phyloP scores from a whole-genome alignment of 106 monocot genomes.

The Dendrobium catenatum region DNA sequence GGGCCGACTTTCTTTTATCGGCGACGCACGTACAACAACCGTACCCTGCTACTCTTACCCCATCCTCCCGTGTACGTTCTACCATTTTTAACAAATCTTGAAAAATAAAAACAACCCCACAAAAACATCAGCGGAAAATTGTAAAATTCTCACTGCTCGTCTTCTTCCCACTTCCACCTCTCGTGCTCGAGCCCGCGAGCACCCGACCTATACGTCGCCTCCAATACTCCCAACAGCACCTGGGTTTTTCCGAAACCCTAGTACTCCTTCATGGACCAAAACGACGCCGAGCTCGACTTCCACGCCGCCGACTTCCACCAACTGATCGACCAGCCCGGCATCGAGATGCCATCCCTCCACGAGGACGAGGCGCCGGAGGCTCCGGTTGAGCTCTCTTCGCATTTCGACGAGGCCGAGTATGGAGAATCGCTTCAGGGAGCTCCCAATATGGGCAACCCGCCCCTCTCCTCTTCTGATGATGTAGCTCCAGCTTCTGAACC shows the following conservation, averaged over 20 bases:
- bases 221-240: neutral
- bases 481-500: neutral
- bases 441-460: neutral
- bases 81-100: neutral
- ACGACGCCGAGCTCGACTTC: neutral
- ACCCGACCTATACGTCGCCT: neutral
- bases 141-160: neutral
- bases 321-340: neutral
- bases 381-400: neutral
- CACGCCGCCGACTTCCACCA: neutral
- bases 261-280: constrained; percentile 11
- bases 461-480: neutral
- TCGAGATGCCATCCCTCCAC: neutral
- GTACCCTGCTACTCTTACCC: no score
- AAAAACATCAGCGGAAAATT: neutral
- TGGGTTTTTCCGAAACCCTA: constrained; percentile 22
- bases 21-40: no score
- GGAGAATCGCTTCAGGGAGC: neutral
- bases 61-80: neutral
- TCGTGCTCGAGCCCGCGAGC: neutral
- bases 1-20: no score
- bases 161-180: neutral
- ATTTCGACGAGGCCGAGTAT: neutral
- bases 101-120: neutral
- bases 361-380: neutral